phyloP scores from a whole-genome alignment of 352 stramenopile genomes.

The Phytophthora podocarpi region DNA sequence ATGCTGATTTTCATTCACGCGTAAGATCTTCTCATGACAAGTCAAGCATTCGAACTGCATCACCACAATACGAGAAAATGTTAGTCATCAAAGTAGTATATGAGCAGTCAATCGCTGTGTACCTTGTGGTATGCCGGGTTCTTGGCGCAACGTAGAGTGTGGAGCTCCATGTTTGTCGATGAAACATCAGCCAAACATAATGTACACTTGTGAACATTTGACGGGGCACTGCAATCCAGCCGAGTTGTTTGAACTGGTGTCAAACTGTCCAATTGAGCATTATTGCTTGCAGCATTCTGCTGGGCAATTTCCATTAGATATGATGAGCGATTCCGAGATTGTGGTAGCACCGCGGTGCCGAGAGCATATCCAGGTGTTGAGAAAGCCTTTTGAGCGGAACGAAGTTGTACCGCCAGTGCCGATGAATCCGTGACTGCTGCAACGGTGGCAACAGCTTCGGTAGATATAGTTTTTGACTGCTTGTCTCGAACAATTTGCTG shows the following conservation, averaged over 20 bases:
- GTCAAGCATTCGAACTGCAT: slow-evolving; percentile 45
- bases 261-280: neutral
- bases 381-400: slow-evolving; percentile 25
- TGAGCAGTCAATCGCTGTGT: neutral
- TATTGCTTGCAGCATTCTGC: neutral
- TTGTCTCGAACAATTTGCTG: slow-evolving; percentile 29
- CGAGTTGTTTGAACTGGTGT: neutral
- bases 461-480: slow-evolving; percentile 7
- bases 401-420: slow-evolving; percentile 18
- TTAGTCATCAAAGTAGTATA: too few relatives aligned
- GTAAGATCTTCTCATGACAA: slow-evolving; percentile 44
- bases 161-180: slow-evolving; percentile 37
- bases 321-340: neutral
- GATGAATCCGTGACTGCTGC: slow-evolving; percentile 11
- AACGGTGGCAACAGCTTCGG: slow-evolving; percentile 14
- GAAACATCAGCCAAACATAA: slow-evolving; percentile 47
- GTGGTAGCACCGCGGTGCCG: neutral
- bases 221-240: too few relatives aligned
- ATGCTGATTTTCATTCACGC: slow-evolving; percentile 35
- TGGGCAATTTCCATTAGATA: neutral
- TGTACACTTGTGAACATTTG: slow-evolving; percentile 15
- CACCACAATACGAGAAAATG: neutral
- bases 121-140: slow-evolving; percentile 66
- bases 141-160: slow-evolving; percentile 47
- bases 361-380: slow-evolving; percentile 31